Base-by-base conservation (phyloP, 108 stramenopile genomes). In the Mayamaea pseudoterrestris region DNA sequence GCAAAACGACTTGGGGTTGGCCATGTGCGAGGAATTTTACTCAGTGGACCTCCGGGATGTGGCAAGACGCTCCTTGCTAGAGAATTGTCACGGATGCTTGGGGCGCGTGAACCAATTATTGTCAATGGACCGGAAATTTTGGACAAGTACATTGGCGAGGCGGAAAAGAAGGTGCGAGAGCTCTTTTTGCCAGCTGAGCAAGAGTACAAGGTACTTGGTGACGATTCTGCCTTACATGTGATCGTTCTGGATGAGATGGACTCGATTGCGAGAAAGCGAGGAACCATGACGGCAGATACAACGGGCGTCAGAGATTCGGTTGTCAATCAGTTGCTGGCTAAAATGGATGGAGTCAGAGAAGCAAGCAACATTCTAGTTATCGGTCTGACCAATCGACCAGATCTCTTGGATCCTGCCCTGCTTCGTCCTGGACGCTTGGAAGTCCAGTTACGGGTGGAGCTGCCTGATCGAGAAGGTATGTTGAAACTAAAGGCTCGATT, bases 51-150 rank as follows among this genome's bases (percentile, higher is more conserved):
- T 22, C 88, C 93, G 3, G 73, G 73, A 2, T 80, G 81, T 22
- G 83, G 79, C 27, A 90, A 94, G 67, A 96, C 91, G 0, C 63
- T 92, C 8, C 62, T 93, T 30, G 93, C 94, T n/a, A 55, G 94
- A 40, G 94, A 93, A 47, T 63, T 98, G 24, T 82, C 94, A 12
- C 73, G 71, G 32, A 61, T 91, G 48, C 60, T 98, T 47, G 80
- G 84, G 24, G 92, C 93, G 0, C 85, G 94, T 24, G 93, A 92
- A 61, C 83, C 94, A 12, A 88, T 93, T 66, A 91, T 95, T 45
- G 93, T 98, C n/a, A 76, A 25, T 44, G 63, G 63, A 12, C 57
- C 63, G 6, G 65, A 77, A 47, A 77, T 82, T 42, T 49, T 90
- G 24, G 80, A 86, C 47, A 80, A 81, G 44, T 86, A 73, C 50